A percentile compares a stretch with the other conserved stretches of the same genome.
Conservation (phyloP, 805 yeast genomes). For the Saccharomycopsis lassenensis region DNA sequence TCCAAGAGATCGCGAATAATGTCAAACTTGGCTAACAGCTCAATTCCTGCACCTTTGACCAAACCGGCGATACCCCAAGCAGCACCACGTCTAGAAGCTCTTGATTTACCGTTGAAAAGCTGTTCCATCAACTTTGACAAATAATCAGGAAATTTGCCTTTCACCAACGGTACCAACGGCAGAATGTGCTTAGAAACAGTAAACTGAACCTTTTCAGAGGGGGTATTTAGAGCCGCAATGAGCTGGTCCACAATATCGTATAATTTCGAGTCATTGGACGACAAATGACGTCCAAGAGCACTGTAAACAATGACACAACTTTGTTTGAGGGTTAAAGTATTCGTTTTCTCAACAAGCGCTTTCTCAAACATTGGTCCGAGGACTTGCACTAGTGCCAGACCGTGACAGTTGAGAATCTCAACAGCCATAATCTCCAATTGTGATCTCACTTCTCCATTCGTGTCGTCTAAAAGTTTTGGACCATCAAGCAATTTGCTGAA, state of each 20-base stretch:
- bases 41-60: conserved; percentile 81
- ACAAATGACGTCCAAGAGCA: conserved; percentile 77
- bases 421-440: conserved; percentile 88
- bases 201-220: conserved; percentile 81
- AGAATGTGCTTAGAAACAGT: conserved; percentile 83
- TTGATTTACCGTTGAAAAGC: conserved; percentile 39
- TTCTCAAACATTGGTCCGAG: conserved; percentile 75
- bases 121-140: conserved; percentile 49
- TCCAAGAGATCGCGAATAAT: conserved; percentile 63
- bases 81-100: conserved; percentile 73
- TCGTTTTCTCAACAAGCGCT: conserved; percentile 39
- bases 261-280: conserved; percentile 54
- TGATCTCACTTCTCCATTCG: conserved; percentile 58
- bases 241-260: conserved; percentile 55
- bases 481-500: conserved; percentile 46
- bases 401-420: conserved; percentile 54
- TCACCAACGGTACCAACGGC: conserved; percentile 59
- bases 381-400: conserved; percentile 53
- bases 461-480: conserved; percentile 59
- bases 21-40: conserved; percentile 63
- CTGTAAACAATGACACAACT: conserved; percentile 83
- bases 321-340: conserved; percentile 58
- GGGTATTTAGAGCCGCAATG: conserved; percentile 66
- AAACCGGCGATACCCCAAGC: conserved; percentile 95
- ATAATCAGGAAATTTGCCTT: conserved; percentile 38